phyloP scores from a whole-genome alignment of 768 basidiomycete species.

The Mycena galericulata region DNA sequence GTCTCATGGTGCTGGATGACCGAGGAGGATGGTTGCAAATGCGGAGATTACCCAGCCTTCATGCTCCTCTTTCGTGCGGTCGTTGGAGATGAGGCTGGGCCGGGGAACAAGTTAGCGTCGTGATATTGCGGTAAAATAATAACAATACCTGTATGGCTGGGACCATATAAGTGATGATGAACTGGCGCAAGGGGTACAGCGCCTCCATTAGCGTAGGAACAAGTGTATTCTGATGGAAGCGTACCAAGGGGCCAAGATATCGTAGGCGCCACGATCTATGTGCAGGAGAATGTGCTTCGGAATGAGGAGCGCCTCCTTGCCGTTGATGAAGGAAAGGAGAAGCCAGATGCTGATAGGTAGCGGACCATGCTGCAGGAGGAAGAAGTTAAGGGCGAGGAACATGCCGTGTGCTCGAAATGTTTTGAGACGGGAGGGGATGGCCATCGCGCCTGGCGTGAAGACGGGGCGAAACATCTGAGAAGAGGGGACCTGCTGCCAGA shows the following conservation, averaged over 20 bases:
- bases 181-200: background rate
- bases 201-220: background rate
- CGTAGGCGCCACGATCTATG: constrained; percentile 15
- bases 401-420: background rate
- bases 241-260: background rate
- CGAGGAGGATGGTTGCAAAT: background rate
- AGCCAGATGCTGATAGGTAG: constrained; percentile 21
- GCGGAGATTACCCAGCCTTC: background rate
- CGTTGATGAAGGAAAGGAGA: background rate
- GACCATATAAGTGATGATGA: background rate
- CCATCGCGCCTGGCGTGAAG: background rate
- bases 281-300: background rate
- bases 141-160: background rate
- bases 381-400: constrained; percentile 11
- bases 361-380: background rate
- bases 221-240: background rate
- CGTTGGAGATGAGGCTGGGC: background rate
- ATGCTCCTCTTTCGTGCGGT: background rate
- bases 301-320: background rate
- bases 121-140: background rate
- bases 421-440: background rate
- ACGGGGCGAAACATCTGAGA: background rate
- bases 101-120: too few species aligned
- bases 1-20: background rate
- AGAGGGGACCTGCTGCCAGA: background rate